These are phyloP conservation scores for Phlegmacium glaucopus DNA, from an alignment of 768 basidiomycete genomes.

Conservation along the genomic window DNA sequence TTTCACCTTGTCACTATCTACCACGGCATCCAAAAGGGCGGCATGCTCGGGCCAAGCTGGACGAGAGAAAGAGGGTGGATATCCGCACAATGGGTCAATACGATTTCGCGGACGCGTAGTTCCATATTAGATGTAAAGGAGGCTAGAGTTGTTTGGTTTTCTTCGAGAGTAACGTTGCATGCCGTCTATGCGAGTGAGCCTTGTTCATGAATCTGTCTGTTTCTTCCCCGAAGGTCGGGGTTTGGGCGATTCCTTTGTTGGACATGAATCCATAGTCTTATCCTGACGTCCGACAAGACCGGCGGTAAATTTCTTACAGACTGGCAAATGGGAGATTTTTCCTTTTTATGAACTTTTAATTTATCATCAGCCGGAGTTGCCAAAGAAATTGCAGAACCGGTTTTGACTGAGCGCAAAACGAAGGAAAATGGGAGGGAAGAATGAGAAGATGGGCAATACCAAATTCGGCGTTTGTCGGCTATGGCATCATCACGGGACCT, in stretches of 20 bases:
- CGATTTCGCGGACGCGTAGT: slow-evolving; percentile 42
- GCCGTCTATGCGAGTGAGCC: slow-evolving; percentile 45
- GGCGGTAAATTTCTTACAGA: slow-evolving; percentile 63
- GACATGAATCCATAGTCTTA: background rate
- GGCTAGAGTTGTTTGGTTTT: slow-evolving; percentile 40
- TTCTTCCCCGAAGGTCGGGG: slow-evolving; percentile 6
- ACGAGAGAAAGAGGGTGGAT: slow-evolving; percentile 52
- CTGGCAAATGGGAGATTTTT: slow-evolving; percentile 52
- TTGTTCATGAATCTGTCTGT: slow-evolving; percentile 27
- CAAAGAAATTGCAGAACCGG: background rate
- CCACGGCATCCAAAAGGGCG: slow-evolving; percentile 27
- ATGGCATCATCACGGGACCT: no score
- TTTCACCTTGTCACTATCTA: slow-evolving; percentile 40
- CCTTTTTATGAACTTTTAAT: slow-evolving; percentile 6
- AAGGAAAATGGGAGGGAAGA: no score
- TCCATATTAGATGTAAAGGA: slow-evolving; percentile 35
- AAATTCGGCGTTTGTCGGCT: no score
- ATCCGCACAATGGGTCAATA: slow-evolving; percentile 53
- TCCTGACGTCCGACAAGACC: slow-evolving; percentile 31
- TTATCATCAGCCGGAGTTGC: background rate
- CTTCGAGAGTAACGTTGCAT: slow-evolving; percentile 36
- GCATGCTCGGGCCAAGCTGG: slow-evolving; percentile 44
- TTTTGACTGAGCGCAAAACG: no score
- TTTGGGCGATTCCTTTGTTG: background rate
- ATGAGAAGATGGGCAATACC: no score